A percentile compares a stretch with the other conserved stretches of the same genome.
phyloP scores from a whole-genome alignment of 345 rosid genomes.

The Brassica incana region DNA sequence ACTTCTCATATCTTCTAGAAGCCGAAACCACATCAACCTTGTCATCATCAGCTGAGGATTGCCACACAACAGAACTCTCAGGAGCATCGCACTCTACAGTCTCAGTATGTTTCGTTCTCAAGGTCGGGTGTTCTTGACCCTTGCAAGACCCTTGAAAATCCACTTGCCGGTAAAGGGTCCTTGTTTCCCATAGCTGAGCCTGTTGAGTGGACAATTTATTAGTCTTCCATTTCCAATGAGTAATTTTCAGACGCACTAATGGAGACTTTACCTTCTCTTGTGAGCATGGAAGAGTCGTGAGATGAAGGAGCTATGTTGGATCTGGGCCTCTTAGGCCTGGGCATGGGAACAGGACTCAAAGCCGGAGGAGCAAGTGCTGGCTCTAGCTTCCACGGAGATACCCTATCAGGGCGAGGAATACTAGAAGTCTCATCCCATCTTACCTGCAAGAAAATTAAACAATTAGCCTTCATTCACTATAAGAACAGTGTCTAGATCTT shows the following conservation, averaged over 20 bases:
- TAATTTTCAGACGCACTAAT: not conserved
- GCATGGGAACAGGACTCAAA: constrained; percentile 56
- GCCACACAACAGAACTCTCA: constrained; percentile 61
- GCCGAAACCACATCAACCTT: constrained; percentile 49
- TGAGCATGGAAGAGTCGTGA: constrained; percentile 58
- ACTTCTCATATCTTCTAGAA: constrained; percentile 55
- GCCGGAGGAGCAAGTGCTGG: constrained; percentile 82
- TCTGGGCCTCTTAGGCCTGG: constrained; percentile 66
- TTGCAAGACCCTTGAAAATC: constrained; percentile 73
- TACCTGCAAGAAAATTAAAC: constrained; percentile 48
- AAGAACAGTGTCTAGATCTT: constrained; percentile 2
- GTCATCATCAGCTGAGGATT: constrained; percentile 56
- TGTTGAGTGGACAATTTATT: constrained; percentile 16
- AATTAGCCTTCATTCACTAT: constrained; percentile 7
- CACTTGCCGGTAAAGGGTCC: constrained; percentile 60
- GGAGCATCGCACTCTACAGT: constrained; percentile 53
- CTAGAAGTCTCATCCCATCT: constrained; percentile 81
- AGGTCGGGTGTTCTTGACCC: constrained; percentile 77
- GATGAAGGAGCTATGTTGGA: constrained; percentile 55
- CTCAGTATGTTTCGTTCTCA: constrained; percentile 57
- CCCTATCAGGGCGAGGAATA: constrained; percentile 79
- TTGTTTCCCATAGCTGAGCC: constrained; percentile 47
- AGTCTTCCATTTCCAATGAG: constrained; percentile 4
- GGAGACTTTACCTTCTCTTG: constrained; percentile 58
- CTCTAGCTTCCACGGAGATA: constrained; percentile 88